Percentiles rank a stretch among this genome's conserved stretches.
These are phyloP conservation scores for Colletotrichum liriopes DNA, from an alignment of 2,329 filamentous ascomycete genomes.

Conservation along the genomic window DNA sequence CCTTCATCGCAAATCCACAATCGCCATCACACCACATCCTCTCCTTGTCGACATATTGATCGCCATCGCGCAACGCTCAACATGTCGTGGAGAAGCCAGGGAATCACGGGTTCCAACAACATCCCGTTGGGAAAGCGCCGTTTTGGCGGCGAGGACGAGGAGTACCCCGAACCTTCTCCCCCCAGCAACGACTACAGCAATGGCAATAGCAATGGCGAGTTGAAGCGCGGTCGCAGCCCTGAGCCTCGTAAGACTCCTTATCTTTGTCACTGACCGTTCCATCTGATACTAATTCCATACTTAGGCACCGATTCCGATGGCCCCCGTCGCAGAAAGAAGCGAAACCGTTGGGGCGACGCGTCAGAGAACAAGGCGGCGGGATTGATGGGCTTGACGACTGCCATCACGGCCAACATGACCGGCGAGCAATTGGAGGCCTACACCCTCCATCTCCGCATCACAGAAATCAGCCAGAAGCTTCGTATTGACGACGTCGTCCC, in stretches of 20 bases:
- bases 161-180: slow-evolving; percentile 39
- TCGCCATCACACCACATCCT: slow-evolving; percentile 24
- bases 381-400: slow-evolving; percentile 96
- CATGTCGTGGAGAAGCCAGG: slow-evolving; percentile 81
- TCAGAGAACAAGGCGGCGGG: slow-evolving; percentile 99
- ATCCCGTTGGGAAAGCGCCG: slow-evolving; percentile 93
- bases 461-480: slow-evolving; percentile 99
- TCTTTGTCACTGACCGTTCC: not conserved
- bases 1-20: slow-evolving; percentile 20
- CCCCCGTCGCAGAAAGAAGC: slow-evolving; percentile 93
- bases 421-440: slow-evolving; percentile 98
- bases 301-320: slow-evolving; percentile 76
- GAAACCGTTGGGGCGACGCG: slow-evolving; percentile 97
- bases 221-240: slow-evolving; percentile 94
- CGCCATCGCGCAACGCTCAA: slow-evolving; percentile 46
- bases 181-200: slow-evolving; percentile 52
- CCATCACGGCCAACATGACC: slow-evolving; percentile 98
- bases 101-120: slow-evolving; percentile 98
- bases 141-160: slow-evolving; percentile 78
- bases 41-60: slow-evolving; percentile 21
- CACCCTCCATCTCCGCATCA: slow-evolving; percentile 94
- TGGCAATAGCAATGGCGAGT: slow-evolving; percentile 60
- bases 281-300: slow-evolving; percentile 50
- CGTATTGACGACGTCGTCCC: slow-evolving; percentile 99
- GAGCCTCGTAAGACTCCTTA: slow-evolving; percentile 75